These are phyloP conservation scores for Gyromitra esculenta DNA, from an alignment of 2,329 filamentous ascomycete species.

Conservation along the genomic window DNA sequence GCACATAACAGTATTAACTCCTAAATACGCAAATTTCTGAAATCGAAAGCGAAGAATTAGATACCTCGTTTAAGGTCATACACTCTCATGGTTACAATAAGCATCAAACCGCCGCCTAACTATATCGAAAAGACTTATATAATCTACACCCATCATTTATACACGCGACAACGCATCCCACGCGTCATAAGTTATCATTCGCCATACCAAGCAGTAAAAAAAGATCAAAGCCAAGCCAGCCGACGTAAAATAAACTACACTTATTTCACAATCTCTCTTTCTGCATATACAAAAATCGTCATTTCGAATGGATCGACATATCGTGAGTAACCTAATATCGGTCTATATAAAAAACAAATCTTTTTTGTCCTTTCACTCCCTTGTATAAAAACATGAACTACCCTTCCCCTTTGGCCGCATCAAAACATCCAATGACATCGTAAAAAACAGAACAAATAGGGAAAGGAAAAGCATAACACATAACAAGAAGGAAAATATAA, in stretches of 20 bases:
- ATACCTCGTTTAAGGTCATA: no score
- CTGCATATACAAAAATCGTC: background rate
- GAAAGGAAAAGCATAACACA: constrained; percentile 17
- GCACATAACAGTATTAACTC: no score
- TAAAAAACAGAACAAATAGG: background rate
- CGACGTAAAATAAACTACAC: background rate
- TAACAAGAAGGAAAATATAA: constrained; percentile 23
- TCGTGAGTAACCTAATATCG: constrained; percentile 23
- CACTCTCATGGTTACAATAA: no score
- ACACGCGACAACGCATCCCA: no score
- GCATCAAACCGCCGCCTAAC: no score
- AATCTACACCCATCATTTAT: no score
- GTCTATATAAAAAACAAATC: constrained; percentile 39
- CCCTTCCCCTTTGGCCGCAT: background rate
- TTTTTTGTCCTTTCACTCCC: constrained; percentile 7
- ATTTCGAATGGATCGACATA: background rate
- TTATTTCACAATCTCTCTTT: constrained; percentile 3
- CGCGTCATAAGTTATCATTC: no score
- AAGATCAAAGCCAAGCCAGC: background rate
- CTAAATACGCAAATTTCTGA: no score
- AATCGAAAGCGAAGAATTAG: no score
- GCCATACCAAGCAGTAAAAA: background rate
- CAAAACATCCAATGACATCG: constrained; percentile 7
- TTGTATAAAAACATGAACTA: background rate
- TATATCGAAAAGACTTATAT: no score